Base-by-base conservation (phyloP, 1,284 basidiomycete species). In the Malassezia vespertilionis region DNA sequence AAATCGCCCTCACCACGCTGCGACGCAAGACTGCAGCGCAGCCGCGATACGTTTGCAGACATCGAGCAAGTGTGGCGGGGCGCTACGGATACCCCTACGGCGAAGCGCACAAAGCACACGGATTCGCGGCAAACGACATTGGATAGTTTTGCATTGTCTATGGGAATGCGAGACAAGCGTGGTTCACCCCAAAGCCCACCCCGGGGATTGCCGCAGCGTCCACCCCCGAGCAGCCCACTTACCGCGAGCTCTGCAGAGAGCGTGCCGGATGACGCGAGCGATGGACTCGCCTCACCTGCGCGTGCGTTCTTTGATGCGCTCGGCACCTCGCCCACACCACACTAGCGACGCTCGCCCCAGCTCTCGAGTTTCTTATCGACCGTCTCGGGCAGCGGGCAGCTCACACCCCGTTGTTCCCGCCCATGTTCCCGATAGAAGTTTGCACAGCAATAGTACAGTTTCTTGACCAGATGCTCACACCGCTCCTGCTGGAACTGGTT, bases 361-460 rank as follows among this genome's bases (percentile, higher is more conserved):
- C 15, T 14, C 8, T 18, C 9, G 33, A 38, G 28, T 15, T 50
- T 50, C 12, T 22, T 20, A 11, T 44, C 32, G 17, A 45, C 22
- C 8, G 20, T 28, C 2, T 34, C 33, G 2, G 57, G 57, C n/a
- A 60, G 52, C 7, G 66, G 66, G 48, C 66, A 69, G 43, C 57
- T 60, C 34, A 59, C 59, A 22, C 56, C 54, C 46, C 56, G 53
- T 1, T 57, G 56, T 12, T 58, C 53, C 4, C 31, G 45, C 7
- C 63, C 66, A 8, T 58, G 38, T 40, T 53, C 44, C 30, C 46
- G 44, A 41, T 69, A 69, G 52, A 61, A 63, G n/a, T 43, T 37
- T 23, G 47, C 56, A 41, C 66, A 69, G 54, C 66, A 69, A 6
- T 58, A 50, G 33, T 68, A 65, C 10, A 69, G 54, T 22, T 61